These are phyloP conservation scores for Gracilaria domingensis DNA, from an alignment of 23 red algal genomes.

Conservation along the genomic window DNA sequence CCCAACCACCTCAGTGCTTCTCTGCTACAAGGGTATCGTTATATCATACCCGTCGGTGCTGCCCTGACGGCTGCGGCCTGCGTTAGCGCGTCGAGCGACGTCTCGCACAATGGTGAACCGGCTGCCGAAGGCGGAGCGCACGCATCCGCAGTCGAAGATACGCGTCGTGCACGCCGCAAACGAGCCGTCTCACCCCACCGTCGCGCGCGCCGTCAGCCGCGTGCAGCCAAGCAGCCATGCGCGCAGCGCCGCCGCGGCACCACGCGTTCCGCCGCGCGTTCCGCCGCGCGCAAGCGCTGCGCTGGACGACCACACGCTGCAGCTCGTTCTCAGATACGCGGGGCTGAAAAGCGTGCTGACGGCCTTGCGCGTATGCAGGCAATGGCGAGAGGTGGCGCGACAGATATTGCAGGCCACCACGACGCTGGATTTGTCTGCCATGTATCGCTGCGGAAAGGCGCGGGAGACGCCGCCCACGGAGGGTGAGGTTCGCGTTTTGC, in stretches of 20 bases:
- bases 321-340: conserved; percentile 24
- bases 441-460: conserved; percentile 18
- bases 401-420: background rate
- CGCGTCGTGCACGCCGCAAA: background rate
- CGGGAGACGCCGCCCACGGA: conserved; percentile 30
- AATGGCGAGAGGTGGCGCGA: conserved; percentile 44
- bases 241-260: background rate
- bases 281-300: background rate
- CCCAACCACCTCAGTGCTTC: no score
- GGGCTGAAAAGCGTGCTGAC: conserved; percentile 13
- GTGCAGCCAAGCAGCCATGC: background rate
- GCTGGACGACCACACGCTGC: conserved; percentile 32
- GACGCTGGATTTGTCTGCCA: conserved; percentile 18
- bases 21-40: no score
- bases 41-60: no score
- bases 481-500: background rate
- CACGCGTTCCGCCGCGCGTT: background rate
- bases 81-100: no score
- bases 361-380: conserved; percentile 20
- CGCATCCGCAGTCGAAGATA: conserved; percentile 36
- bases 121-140: conserved; percentile 46
- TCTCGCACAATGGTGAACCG: conserved; percentile 16
- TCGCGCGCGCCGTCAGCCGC: background rate
- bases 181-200: background rate
- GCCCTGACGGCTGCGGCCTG: no score